Conservation (phyloP, 768 basidiomycete genomes). For the Chiua virens region DNA sequence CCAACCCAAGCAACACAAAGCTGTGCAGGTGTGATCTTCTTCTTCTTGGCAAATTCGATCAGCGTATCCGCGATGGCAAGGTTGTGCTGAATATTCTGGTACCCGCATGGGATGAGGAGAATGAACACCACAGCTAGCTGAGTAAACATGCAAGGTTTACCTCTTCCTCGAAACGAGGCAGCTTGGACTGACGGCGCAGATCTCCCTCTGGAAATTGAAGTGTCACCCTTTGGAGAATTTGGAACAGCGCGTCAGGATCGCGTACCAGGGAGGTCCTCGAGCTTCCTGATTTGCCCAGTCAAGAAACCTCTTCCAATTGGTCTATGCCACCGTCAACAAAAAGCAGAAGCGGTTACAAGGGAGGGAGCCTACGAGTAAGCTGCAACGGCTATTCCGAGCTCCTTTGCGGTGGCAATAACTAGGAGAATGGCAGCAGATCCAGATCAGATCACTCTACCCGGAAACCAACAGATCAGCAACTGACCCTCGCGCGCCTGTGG, state of each 20-base stretch:
- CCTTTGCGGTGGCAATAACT: slow-evolving; percentile 54
- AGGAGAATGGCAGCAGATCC: not conserved
- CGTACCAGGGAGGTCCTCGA: slow-evolving; percentile 35
- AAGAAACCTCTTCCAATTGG: slow-evolving; percentile 56
- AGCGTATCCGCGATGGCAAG: slow-evolving; percentile 44
- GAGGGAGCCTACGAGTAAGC: slow-evolving; percentile 51
- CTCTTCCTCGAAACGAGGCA: slow-evolving; percentile 49
- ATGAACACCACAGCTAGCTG: too few species aligned
- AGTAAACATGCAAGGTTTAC: slow-evolving; percentile 20
- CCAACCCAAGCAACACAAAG: slow-evolving; percentile 46
- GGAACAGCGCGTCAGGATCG: not conserved
- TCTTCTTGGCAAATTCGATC: slow-evolving; percentile 40
- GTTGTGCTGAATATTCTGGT: slow-evolving; percentile 44
- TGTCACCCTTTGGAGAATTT: not conserved
- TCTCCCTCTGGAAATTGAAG: slow-evolving; percentile 36
- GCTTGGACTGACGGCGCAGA: slow-evolving; percentile 33
- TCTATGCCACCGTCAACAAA: slow-evolving; percentile 28
- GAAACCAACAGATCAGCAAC: not conserved
- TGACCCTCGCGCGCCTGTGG: slow-evolving; percentile 45
- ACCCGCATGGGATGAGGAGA: too few species aligned
- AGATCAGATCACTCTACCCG: not conserved
- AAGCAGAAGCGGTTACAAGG: not conserved
- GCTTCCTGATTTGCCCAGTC: slow-evolving; percentile 47
- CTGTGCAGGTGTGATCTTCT: slow-evolving; percentile 43
- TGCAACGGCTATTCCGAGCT: slow-evolving; percentile 55